Percentiles rank a stretch among this genome's conserved stretches.
Evolutionary conservation across 768 basidiomycete genomes (phyloP).

Genomic region (Kwoniella dejecticola): DNA sequence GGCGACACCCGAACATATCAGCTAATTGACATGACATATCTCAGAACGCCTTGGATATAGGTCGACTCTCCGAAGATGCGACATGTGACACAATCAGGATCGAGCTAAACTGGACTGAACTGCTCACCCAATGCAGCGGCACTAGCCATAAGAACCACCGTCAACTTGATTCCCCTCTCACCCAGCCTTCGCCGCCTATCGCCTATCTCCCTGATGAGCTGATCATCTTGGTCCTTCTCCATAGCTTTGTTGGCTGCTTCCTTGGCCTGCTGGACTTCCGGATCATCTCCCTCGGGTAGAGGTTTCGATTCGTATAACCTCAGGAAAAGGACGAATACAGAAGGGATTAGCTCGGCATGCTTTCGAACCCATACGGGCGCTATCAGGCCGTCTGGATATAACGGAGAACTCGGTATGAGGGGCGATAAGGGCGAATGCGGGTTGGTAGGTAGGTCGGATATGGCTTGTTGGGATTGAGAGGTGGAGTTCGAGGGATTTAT

Average conservation of each 20-base stretch:
- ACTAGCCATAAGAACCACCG: conserved; percentile 89
- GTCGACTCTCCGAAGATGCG: too few species aligned
- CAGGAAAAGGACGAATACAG: conserved; percentile 89
- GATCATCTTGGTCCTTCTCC: conserved; percentile 72
- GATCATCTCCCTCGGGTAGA: conserved; percentile 60
- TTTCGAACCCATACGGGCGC: conserved; percentile 98
- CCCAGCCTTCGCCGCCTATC: conserved; percentile 73
- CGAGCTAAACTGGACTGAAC: background rate
- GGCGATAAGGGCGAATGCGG: conserved; percentile 93
- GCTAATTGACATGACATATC: too few species aligned
- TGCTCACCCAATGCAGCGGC: conserved; percentile 76
- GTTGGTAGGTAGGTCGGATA: conserved; percentile 57
- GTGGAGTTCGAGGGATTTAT: conserved; percentile 52
- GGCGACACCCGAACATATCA: background rate
- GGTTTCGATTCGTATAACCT: conserved; percentile 71
- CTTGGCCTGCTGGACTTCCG: conserved; percentile 25
- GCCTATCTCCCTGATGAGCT: conserved; percentile 77
- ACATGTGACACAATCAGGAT: too few species aligned
- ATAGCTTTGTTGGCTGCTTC: conserved; percentile 55
- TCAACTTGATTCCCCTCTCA: conserved; percentile 89
- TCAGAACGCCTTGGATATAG: too few species aligned
- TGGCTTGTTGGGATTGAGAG: conserved; percentile 54
- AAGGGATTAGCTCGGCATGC: conserved; percentile 85
- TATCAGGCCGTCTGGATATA: conserved; percentile 92
- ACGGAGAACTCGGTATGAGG: conserved; percentile 78